Percentiles rank a stretch among this genome's conserved stretches.
These are phyloP conservation scores for Achlya hypogyna DNA, from an alignment of 352 stramenopile genomes.

Conservation along the genomic window DNA sequence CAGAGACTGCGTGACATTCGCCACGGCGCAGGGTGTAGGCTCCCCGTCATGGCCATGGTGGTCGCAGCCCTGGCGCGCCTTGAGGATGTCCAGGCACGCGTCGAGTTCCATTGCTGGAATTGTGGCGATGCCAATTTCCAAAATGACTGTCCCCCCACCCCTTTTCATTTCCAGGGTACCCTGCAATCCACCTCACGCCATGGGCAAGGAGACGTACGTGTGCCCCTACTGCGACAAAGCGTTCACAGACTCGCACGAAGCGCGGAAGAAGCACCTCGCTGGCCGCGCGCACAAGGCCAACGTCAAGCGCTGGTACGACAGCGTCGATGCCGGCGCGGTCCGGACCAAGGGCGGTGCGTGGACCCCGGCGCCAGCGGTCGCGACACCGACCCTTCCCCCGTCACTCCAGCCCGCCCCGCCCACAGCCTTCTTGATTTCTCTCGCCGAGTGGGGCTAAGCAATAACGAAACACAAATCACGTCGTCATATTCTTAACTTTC, in stretches of 20 bases:
- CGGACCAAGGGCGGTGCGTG: neutral
- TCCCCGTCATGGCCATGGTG: slow-evolving; percentile 38
- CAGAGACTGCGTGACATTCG: slow-evolving; percentile 20
- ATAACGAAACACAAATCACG: neutral
- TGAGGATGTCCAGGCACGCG: slow-evolving; percentile 51
- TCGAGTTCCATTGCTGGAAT: slow-evolving; percentile 52
- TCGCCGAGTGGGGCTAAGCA: slow-evolving; percentile 15
- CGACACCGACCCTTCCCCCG: neutral
- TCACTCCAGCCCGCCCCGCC: slow-evolving; percentile 11
- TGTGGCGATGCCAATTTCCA: neutral
- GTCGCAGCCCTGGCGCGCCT: slow-evolving; percentile 36
- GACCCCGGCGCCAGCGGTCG: neutral
- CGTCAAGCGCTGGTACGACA: slow-evolving; percentile 81
- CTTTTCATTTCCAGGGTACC: neutral
- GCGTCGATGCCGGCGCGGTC: slow-evolving; percentile 27
- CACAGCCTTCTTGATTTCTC: neutral
- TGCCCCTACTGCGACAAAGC: slow-evolving; percentile 79
- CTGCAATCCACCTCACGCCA: neutral
- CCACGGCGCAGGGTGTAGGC: slow-evolving; percentile 15
- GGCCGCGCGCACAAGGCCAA: slow-evolving; percentile 71
- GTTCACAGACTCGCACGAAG: slow-evolving; percentile 70
- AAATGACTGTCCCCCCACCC: neutral
- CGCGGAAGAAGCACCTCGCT: slow-evolving; percentile 48
- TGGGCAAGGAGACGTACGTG: slow-evolving; percentile 31
- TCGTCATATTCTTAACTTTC: neutral